Conservation (phyloP, 2,329 filamentous ascomycete species). For the Zymoseptoria pseudotritici region DNA sequence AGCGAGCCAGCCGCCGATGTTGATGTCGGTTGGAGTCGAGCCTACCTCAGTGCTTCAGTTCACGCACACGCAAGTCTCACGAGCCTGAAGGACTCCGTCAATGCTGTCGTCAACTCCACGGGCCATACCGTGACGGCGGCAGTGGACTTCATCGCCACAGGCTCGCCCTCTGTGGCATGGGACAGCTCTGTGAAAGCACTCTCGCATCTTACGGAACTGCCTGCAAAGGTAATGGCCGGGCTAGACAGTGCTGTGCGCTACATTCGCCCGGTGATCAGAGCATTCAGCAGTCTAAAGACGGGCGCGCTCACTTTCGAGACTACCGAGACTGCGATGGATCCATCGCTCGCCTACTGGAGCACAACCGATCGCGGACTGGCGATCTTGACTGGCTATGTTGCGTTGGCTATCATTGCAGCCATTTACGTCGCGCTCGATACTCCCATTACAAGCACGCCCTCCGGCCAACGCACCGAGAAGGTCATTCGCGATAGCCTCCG, state of each 20-base stretch:
- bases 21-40: slow-evolving; percentile 20
- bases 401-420: slow-evolving; percentile 65
- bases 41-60: slow-evolving; percentile 20
- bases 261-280: slow-evolving; percentile 12
- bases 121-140: slow-evolving; percentile 18
- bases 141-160: slow-evolving; percentile 22
- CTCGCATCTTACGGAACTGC: slow-evolving; percentile 8
- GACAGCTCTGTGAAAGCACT: slow-evolving; percentile 4
- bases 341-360: slow-evolving; percentile 37
- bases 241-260: slow-evolving; percentile 12
- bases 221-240: slow-evolving; percentile 8
- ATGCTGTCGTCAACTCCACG: slow-evolving; percentile 16
- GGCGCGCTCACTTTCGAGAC: slow-evolving; percentile 19
- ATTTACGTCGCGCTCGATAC: slow-evolving; percentile 70
- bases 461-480: slow-evolving; percentile 58
- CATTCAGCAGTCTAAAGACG: slow-evolving; percentile 14
- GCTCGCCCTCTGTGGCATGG: slow-evolving; percentile 15
- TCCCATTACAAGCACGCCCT: slow-evolving; percentile 59
- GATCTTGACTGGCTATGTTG: slow-evolving; percentile 71
- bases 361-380: slow-evolving; percentile 58
- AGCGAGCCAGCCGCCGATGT: slow-evolving; percentile 5
- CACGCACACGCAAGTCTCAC: slow-evolving; percentile 25
- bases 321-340: slow-evolving; percentile 27
- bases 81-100: slow-evolving; percentile 18
- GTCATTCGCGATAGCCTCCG: slow-evolving; percentile 73